These are phyloP conservation scores for Oryza glumipatula DNA, from an alignment of 176 grass and related monocot species.

Conservation along the genomic window DNA sequence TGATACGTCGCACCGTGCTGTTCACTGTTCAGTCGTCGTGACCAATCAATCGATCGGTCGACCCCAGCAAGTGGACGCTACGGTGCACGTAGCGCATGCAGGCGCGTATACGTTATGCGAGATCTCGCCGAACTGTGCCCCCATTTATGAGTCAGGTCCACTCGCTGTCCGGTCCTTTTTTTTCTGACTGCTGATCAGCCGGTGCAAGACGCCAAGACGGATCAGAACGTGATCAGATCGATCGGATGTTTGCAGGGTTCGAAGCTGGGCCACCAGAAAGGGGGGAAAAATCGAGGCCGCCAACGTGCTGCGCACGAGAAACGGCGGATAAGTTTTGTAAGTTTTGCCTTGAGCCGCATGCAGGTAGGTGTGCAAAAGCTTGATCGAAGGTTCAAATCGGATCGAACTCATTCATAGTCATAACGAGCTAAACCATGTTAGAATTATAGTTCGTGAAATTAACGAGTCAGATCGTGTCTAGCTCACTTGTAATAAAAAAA, in stretches of 20 bases:
- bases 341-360: not conserved
- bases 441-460: no score
- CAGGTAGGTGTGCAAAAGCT: no score
- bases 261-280: not conserved
- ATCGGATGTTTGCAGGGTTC: not conserved
- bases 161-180: not conserved
- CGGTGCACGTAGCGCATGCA: not conserved
- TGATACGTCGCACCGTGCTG: not conserved
- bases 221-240: constrained; percentile 4
- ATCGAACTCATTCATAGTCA: no score
- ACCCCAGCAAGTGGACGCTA: not conserved
- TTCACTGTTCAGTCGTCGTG: not conserved
- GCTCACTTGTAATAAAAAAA: no score
- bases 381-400: no score
- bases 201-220: constrained; percentile 25
- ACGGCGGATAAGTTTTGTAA: not conserved
- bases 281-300: not conserved
- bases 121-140: not conserved
- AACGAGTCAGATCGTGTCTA: no score
- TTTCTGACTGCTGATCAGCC: not conserved
- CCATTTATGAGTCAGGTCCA: not conserved
- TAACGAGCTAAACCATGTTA: no score
- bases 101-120: not conserved
- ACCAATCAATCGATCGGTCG: not conserved
- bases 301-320: not conserved